These are phyloP conservation scores for Evansstolkia leycettana DNA, from an alignment of 495 filamentous ascomycete genomes.

Conservation along the genomic window DNA sequence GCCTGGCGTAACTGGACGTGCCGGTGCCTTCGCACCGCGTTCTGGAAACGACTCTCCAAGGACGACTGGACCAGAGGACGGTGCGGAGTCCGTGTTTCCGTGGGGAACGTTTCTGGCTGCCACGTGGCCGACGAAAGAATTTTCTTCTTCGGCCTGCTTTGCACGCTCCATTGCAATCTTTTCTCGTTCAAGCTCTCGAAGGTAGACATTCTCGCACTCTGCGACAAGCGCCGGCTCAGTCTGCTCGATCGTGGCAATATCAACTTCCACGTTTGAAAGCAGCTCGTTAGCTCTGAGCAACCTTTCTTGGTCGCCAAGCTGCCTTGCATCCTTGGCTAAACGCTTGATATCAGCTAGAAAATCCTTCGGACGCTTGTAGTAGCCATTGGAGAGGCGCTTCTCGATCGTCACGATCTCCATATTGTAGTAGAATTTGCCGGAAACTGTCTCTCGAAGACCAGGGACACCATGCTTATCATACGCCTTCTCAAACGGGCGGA, in stretches of 20 bases:
- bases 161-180: slow-evolving; percentile 52
- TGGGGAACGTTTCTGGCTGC: slow-evolving; percentile 29
- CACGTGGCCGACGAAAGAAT: slow-evolving; percentile 12
- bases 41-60: slow-evolving; percentile 46
- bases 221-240: slow-evolving; percentile 49
- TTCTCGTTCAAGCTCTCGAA: slow-evolving; percentile 58
- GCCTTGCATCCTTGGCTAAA: slow-evolving; percentile 70
- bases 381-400: slow-evolving; percentile 86
- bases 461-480: slow-evolving; percentile 62
- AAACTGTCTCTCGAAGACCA: slow-evolving; percentile 55
- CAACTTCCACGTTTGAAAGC: slow-evolving; percentile 81
- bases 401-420: slow-evolving; percentile 89
- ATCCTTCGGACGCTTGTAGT: slow-evolving; percentile 78
- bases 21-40: slow-evolving; percentile 14
- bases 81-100: slow-evolving; percentile 27
- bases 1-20: slow-evolving; percentile 41
- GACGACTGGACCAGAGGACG: slow-evolving; percentile 44
- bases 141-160: slow-evolving; percentile 37
- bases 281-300: slow-evolving; percentile 81
- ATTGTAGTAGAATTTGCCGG: slow-evolving; percentile 85
- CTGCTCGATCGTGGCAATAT: slow-evolving; percentile 58
- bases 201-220: slow-evolving; percentile 62
- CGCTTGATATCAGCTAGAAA: slow-evolving; percentile 77
- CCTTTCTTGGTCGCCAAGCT: slow-evolving; percentile 61
- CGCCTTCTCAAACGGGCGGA: slow-evolving; percentile 62